Evolutionary conservation across 805 yeast species (phyloP), one percentile per base, ranked within the genome.

Genomic region (Yarrowia divulgata): DNA sequence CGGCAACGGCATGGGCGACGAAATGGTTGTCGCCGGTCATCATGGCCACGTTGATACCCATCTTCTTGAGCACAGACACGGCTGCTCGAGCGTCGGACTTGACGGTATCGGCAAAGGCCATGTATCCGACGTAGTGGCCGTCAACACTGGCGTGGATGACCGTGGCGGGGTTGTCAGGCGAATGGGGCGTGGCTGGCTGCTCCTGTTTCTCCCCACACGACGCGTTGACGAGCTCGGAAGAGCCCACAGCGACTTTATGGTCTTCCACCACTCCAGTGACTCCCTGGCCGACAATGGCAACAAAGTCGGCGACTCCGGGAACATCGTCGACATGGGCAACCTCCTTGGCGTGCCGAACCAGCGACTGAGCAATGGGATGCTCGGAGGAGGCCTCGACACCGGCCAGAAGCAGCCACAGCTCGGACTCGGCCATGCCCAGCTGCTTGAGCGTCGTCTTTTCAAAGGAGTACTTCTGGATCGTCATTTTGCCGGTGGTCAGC

Each of bases 291-390:
- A 75, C 71, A 19, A 72, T 69, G 1, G 75, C 77, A 39, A 71
- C 67, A 68, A 79, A 77, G 12, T 71, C 69, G 16, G 49, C 70
- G 29, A 52, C 70, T n/a, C 63, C 71, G 8, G 66, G 72, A 9
- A 63, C 43, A 19, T 46, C 67, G 1, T 57, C 68, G 16, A 60
- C 34, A 16, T 55, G 45, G 37, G 64, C 34, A 45, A 67, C 71
- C 39, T 58, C 48, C 50, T 74, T 73, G 50, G 84, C 79, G 72
- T 77, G 77, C 13, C 77, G 78, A 0, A 83, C 81, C 42, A 95
- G 83, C 0, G 97, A 93, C 71, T 80, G 84, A 6, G 93, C 97
- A 50, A 91, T 85, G 0, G 98, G 98, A 78, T 95, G 99, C 77
- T 93, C 97, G 71, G 93, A 89, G 63, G 84, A 83, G 8, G 77